phyloP scores from a whole-genome alignment of 2,329 filamentous ascomycete species.

The Dothideomycetes sp. region DNA sequence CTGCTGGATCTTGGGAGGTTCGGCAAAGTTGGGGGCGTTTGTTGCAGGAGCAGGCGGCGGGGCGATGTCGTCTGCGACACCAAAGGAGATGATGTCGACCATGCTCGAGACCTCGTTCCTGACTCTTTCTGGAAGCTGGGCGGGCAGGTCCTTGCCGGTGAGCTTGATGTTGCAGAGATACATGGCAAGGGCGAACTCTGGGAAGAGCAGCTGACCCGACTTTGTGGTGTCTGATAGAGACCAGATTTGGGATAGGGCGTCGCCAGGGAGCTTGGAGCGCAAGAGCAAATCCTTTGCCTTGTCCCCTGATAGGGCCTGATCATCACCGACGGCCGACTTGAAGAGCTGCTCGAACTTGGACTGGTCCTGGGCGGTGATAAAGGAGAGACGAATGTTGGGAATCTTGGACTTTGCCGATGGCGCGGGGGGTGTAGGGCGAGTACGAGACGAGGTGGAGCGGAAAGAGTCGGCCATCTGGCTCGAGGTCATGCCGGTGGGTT shows the following conservation, averaged over 20 bases:
- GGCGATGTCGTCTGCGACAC: conserved; percentile 58
- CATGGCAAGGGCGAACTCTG: conserved; percentile 96
- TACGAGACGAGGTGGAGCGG: conserved; percentile 38
- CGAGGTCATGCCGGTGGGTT: conserved; percentile 51
- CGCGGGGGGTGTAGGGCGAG: conserved; percentile 47
- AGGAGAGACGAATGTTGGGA: conserved; percentile 85
- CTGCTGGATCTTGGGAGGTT: conserved; percentile 41
- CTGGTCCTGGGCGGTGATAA: conserved; percentile 91
- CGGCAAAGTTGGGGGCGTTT: conserved; percentile 62
- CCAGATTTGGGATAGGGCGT: conserved; percentile 89
- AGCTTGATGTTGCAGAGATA: conserved; percentile 93
- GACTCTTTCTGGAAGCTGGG: conserved; percentile 67
- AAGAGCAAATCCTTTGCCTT: conserved; percentile 83
- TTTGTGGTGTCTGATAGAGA: conserved; percentile 82
- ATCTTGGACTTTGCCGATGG: conserved; percentile 67
- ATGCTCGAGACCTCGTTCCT: conserved; percentile 98
- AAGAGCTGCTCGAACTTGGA: conserved; percentile 96
- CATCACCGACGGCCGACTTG: conserved; percentile 82
- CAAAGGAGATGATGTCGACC: conserved; percentile 98
- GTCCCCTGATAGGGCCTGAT: conserved; percentile 77
- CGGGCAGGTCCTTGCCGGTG: conserved; percentile 72
- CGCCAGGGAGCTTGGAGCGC: conserved; percentile 77
- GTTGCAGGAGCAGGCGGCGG: conserved; percentile 40
- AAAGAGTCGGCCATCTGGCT: conserved; percentile 56
- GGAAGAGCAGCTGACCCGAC: conserved; percentile 90